Conservation (phyloP, 2,329 filamentous ascomycete species). For the Malbranchea zuffiana region DNA sequence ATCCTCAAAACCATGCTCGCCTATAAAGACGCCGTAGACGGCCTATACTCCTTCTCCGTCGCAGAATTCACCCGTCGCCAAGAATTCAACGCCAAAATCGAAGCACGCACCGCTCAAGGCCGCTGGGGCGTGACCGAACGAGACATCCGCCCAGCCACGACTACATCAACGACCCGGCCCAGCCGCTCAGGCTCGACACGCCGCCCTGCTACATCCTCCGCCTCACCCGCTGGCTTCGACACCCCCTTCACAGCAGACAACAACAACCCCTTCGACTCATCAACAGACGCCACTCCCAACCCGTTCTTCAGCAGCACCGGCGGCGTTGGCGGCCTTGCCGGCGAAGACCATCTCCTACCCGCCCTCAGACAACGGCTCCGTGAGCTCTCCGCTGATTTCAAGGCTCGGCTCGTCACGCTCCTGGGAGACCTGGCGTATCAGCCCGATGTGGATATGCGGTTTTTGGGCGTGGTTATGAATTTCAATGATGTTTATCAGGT, state of each 20-base stretch:
- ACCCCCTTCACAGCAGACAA: constrained; percentile 6
- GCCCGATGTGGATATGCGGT: constrained; percentile 87
- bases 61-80: constrained; percentile 90
- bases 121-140: constrained; percentile 53
- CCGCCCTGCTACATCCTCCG: constrained; percentile 15
- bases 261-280: constrained; percentile 1
- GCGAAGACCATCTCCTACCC: constrained; percentile 56
- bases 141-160: constrained; percentile 30
- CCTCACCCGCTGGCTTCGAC: constrained; percentile 20
- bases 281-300: constrained; percentile 9
- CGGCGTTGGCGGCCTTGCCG: not conserved
- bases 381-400: constrained; percentile 65
- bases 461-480: constrained; percentile 95
- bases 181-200: constrained; percentile 18
- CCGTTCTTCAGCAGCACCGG: constrained; percentile 5
- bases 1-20: constrained; percentile 86
- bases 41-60: constrained; percentile 86
- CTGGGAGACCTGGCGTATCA: constrained; percentile 87
- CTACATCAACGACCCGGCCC: constrained; percentile 15
- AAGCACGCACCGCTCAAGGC: constrained; percentile 53
- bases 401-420: constrained; percentile 63
- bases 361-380: constrained; percentile 63
- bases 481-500: constrained; percentile 96
- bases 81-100: constrained; percentile 64
- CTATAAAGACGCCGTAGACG: constrained; percentile 88